Percentiles rank a stretch among this genome's conserved stretches.
phyloP scores from a whole-genome alignment of 768 basidiomycete genomes.

The Lactarius hengduanensis region DNA sequence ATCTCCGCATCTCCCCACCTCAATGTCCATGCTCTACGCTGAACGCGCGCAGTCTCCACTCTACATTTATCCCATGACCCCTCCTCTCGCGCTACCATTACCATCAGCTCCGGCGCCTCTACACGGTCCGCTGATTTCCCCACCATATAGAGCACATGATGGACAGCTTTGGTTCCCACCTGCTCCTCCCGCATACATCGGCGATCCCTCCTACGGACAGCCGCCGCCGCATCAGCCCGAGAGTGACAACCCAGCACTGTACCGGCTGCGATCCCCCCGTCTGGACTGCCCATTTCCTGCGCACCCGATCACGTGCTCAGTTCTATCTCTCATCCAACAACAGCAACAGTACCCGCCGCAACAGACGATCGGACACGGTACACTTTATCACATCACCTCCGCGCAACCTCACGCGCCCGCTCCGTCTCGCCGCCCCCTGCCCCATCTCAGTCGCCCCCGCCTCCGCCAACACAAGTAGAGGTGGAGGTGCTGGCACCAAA shows the following conservation, averaged over 20 bases:
- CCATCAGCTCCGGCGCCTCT: constrained; percentile 46
- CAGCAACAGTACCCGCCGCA: constrained; percentile 26
- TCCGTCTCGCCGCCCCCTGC: constrained; percentile 72
- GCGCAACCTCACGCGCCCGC: constrained; percentile 53
- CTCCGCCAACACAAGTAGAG: constrained; percentile 14
- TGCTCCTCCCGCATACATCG: constrained; percentile 17
- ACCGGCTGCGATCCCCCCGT: constrained; percentile 34
- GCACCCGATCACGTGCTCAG: constrained; percentile 34
- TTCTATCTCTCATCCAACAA: constrained; percentile 34
- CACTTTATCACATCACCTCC: constrained; percentile 58
- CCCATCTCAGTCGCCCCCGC: too few relatives aligned
- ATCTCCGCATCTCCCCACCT: constrained; percentile 15
- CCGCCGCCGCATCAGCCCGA: constrained; percentile 45
- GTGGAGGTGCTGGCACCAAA: constrained; percentile 56
- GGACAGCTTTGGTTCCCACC: constrained; percentile 36
- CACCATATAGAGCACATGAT: constrained; percentile 33
- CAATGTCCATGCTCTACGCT: constrained; percentile 29
- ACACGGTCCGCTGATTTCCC: constrained; percentile 20
- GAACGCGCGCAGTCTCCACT: constrained; percentile 34
- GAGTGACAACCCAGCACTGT: constrained; percentile 44
- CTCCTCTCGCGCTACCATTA: constrained; percentile 23
- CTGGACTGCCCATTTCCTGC: constrained; percentile 39
- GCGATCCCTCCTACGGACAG: constrained; percentile 36
- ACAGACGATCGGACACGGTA: constrained; percentile 59
- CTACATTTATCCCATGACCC: constrained; percentile 37